Conservation (phyloP, 2,329 filamentous ascomycete species). For the Trichoderma harzianum region DNA sequence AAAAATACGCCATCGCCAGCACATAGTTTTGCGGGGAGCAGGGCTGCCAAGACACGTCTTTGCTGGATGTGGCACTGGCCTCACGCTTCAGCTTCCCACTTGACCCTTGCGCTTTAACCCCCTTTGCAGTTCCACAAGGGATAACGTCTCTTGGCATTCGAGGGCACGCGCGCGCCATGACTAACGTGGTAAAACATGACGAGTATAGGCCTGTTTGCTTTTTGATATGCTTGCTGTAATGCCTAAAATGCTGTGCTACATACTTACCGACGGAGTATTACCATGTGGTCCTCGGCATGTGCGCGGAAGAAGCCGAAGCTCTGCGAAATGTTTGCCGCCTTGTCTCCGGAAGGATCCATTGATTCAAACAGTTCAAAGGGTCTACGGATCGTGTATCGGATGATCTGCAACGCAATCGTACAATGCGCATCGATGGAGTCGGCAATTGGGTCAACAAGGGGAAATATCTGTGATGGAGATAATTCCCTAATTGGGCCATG, state of each 20-base stretch:
- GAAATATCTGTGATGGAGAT: background rate
- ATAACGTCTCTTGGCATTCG: background rate
- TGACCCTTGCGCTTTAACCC: background rate
- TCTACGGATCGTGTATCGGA: background rate
- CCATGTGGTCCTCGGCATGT: background rate
- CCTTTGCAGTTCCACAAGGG: background rate
- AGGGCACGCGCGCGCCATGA: background rate
- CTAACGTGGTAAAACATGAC: background rate
- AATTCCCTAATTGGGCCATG: background rate
- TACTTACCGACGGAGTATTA: background rate
- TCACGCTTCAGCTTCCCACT: background rate
- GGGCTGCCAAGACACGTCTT: background rate
- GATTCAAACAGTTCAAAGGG: background rate
- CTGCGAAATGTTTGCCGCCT: background rate
- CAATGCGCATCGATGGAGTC: background rate
- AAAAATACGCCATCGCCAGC: background rate
- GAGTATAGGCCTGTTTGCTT: background rate
- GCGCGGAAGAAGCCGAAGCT: background rate
- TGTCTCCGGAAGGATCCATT: background rate
- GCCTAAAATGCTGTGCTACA: background rate
- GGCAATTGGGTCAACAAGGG: background rate
- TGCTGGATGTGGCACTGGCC: background rate
- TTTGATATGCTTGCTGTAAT: background rate
- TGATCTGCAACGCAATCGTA: background rate
- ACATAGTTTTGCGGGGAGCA: background rate